Evolutionary conservation across 2,329 filamentous ascomycete species (phyloP).

Genomic region (Aspergillus sp.): DNA sequence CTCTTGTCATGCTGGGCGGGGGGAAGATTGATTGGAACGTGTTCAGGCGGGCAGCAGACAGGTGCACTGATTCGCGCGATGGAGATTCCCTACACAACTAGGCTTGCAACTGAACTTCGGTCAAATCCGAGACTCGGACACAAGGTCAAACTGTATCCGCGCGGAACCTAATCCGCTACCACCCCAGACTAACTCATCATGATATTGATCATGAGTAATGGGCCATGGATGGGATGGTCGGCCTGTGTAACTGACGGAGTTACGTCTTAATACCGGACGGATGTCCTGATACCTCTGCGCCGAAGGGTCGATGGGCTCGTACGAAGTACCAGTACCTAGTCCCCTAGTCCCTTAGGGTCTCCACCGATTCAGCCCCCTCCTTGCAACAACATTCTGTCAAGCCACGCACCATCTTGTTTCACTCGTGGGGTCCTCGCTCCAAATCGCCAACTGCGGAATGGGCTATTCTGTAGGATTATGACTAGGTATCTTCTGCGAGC

Average conservation of each 20-base stretch:
- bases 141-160: too few relatives aligned
- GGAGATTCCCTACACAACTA: too few relatives aligned
- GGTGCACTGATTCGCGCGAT: too few relatives aligned
- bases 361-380: constrained; percentile 7
- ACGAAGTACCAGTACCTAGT: not conserved
- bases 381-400: constrained; percentile 8
- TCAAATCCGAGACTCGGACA: too few relatives aligned
- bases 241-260: constrained; percentile 5
- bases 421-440: not conserved
- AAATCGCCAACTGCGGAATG: not conserved
- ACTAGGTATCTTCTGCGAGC: too few relatives aligned
- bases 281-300: not conserved
- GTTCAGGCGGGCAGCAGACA: too few relatives aligned
- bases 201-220: not conserved
- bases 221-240: not conserved
- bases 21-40: too few relatives aligned
- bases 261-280: not conserved
- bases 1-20: too few relatives aligned
- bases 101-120: too few relatives aligned
- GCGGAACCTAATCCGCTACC: not conserved
- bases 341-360: not conserved
- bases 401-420: constrained; percentile 7
- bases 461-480: not conserved
- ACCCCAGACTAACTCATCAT: not conserved
- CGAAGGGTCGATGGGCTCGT: not conserved